Conservation (phyloP, 2,329 filamentous ascomycete species). For the Fusarium coicis region DNA sequence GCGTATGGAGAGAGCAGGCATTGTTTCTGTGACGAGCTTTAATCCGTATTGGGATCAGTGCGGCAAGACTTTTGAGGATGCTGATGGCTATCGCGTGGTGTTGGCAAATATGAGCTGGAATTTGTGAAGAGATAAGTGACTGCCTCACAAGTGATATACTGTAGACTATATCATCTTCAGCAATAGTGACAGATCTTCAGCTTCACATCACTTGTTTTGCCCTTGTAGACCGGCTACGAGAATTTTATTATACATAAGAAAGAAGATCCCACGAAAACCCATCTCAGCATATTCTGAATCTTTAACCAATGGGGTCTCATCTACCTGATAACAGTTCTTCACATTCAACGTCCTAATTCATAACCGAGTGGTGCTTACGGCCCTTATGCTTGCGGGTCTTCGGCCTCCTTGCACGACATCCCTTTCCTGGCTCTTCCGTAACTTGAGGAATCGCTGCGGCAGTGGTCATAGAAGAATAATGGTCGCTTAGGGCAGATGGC, state of each 20-base stretch:
- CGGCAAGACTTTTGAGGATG: neutral
- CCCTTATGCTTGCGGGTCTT: neutral
- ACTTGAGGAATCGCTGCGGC: neutral
- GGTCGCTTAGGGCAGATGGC: neutral
- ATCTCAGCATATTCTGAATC: neutral
- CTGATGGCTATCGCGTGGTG: neutral
- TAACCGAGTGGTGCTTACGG: neutral
- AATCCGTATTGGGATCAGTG: neutral
- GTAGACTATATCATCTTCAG: rapidly evolving
- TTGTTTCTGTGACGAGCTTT: neutral
- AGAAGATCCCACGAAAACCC: no score
- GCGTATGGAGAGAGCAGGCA: neutral
- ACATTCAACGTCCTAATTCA: neutral
- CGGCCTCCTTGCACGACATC: neutral
- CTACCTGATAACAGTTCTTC: neutral
- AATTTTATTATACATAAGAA: neutral
- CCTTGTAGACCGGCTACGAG: neutral
- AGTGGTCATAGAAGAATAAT: neutral
- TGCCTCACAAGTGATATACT: rapidly evolving
- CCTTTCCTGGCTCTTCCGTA: neutral
- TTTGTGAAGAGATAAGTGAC: neutral
- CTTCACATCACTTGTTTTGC: neutral
- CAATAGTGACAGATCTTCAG: rapidly evolving
- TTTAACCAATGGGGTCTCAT: no score
- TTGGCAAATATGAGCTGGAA: neutral